Evolutionary conservation across 306 rosid species (phyloP).

Genomic region (Ormosia semicastrata): DNA sequence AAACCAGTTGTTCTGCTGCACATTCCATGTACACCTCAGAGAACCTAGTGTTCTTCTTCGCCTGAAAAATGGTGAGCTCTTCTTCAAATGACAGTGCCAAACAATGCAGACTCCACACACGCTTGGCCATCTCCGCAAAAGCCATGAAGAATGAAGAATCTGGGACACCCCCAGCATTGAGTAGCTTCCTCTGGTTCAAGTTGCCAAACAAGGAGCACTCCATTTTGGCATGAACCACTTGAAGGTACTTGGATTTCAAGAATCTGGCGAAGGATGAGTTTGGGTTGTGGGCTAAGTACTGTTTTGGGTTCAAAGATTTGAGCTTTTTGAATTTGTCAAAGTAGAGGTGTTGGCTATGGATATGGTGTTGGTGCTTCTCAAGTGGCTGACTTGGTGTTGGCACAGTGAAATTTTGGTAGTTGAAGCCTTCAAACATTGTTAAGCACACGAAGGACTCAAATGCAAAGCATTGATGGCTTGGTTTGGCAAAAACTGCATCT

Average conservation of each 20-base stretch:
- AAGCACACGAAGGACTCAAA: constrained; percentile 61
- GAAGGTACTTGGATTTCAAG: constrained; percentile 62
- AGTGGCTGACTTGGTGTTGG: constrained; percentile 21
- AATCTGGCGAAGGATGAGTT: constrained; percentile 56
- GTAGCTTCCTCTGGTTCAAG: constrained; percentile 71
- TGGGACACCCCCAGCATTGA: constrained; percentile 67
- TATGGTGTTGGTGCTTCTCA: not conserved
- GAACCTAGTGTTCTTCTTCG: constrained; percentile 50
- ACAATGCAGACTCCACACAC: constrained; percentile 79
- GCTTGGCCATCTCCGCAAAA: constrained; percentile 76
- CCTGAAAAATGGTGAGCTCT: constrained; percentile 56
- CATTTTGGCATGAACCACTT: constrained; percentile 85
- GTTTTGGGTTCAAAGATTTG: constrained; percentile 43
- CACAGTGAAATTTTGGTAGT: constrained; percentile 42
- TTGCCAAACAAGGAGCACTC: constrained; percentile 92
- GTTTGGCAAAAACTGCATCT: constrained; percentile 32
- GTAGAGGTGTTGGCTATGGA: constrained; percentile 29
- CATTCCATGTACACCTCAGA: constrained; percentile 79
- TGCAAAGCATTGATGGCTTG: constrained; percentile 46
- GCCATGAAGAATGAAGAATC: constrained; percentile 70
- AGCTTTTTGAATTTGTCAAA: constrained; percentile 66
- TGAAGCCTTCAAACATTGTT: constrained; percentile 70
- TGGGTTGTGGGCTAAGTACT: constrained; percentile 50
- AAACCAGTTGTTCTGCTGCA: constrained; percentile 21
- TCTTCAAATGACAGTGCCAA: constrained; percentile 55